phyloP scores from a whole-genome alignment of 352 stramenopile species.

The Pythium diclinum region DNA sequence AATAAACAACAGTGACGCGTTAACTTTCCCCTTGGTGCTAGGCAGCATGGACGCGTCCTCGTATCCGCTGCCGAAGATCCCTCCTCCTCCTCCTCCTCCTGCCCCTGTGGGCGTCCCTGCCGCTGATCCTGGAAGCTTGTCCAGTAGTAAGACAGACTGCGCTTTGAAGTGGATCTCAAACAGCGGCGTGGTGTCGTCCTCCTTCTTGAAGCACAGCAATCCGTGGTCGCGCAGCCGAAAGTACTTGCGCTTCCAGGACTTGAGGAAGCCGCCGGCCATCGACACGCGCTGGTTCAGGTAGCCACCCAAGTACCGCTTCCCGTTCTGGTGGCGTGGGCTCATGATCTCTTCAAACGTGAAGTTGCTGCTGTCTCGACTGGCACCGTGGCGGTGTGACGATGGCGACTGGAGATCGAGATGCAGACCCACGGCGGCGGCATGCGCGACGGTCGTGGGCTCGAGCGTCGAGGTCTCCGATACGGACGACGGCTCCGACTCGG shows the following conservation, averaged over 20 bases:
- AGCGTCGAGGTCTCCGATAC: constrained; percentile 6
- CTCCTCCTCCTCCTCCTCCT: neutral
- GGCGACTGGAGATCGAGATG: constrained; percentile 26
- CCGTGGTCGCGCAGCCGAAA: constrained; percentile 68
- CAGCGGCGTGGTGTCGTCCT: constrained; percentile 42
- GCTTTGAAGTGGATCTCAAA: constrained; percentile 62
- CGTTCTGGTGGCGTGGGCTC: constrained; percentile 53
- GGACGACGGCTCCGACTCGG: constrained; percentile 13
- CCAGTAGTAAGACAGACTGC: constrained; percentile 37
- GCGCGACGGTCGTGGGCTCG: constrained; percentile 2
- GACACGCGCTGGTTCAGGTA: constrained; percentile 57
- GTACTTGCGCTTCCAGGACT: constrained; percentile 68
- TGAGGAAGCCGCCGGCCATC: constrained; percentile 58
- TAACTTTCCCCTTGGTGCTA: constrained; percentile 28
- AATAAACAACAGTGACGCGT: constrained; percentile 35
- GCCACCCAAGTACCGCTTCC: constrained; percentile 52
- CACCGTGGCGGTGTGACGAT: constrained; percentile 4
- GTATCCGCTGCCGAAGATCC: neutral
- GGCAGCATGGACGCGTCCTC: constrained; percentile 20
- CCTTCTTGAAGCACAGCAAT: constrained; percentile 57
- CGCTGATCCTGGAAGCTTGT: constrained; percentile 16
- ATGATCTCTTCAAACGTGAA: constrained; percentile 49
- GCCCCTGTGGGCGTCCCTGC: neutral
- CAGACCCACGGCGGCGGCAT: neutral
- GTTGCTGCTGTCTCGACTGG: constrained; percentile 9